Conservation (phyloP, 345 rosid species). For the Ricinus communis region DNA sequence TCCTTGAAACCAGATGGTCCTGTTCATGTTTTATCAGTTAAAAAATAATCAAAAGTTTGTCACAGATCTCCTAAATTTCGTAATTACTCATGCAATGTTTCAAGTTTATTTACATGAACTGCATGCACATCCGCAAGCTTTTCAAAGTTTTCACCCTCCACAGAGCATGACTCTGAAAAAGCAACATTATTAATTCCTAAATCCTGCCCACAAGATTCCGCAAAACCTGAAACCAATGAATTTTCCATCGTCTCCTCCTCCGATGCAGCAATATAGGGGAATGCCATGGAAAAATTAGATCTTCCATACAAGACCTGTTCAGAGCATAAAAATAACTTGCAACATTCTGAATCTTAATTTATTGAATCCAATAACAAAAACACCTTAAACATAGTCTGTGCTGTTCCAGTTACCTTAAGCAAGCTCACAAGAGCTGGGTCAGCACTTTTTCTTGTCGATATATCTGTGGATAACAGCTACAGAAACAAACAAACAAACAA, state of each 20-base stretch:
- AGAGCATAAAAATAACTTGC: slow-evolving; percentile 16
- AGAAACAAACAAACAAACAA: background rate
- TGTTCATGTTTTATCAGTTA: slow-evolving; percentile 30
- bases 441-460: slow-evolving; percentile 49
- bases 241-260: slow-evolving; percentile 73
- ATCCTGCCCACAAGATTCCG: slow-evolving; percentile 57
- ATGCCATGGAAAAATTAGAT: slow-evolving; percentile 90
- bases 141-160: slow-evolving; percentile 58
- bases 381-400: background rate
- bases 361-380: background rate
- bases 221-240: slow-evolving; percentile 64
- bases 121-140: slow-evolving; percentile 61
- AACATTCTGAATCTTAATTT: background rate
- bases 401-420: slow-evolving; percentile 53
- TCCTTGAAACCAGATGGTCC: slow-evolving; percentile 68
- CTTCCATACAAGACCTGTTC: slow-evolving; percentile 56
- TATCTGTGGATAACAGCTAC: slow-evolving; percentile 72
- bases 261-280: slow-evolving; percentile 76
- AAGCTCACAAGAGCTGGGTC: slow-evolving; percentile 60
- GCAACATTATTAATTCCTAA: slow-evolving; percentile 54
- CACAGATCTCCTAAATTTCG: slow-evolving; percentile 1
- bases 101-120: slow-evolving; percentile 48
- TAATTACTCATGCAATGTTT: background rate
- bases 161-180: slow-evolving; percentile 66
- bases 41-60: slow-evolving; percentile 6